A percentile compares a stretch with the other conserved stretches of the same genome.
Conservation (phyloP, 441 rosid genomes). For the Erodium moschatum region DNA sequence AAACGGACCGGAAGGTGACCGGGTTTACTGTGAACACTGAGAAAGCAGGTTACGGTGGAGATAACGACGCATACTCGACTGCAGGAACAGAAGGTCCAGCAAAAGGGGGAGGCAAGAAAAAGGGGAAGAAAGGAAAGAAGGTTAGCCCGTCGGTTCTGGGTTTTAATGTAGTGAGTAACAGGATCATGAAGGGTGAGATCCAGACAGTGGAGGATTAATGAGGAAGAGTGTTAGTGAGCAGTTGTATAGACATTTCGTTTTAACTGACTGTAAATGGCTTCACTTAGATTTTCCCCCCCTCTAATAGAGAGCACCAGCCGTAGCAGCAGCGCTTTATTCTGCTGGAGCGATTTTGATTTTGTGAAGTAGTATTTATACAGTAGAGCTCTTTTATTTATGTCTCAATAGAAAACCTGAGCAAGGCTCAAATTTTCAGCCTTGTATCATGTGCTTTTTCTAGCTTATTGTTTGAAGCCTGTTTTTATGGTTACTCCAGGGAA, state of each 20-base stretch:
- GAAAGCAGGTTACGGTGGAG: slow-evolving; percentile 26
- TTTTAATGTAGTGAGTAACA: slow-evolving; percentile 86
- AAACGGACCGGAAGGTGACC: slow-evolving; percentile 36
- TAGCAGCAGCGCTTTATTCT: too few species aligned
- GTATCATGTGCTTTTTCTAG: background rate
- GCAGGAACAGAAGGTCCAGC: slow-evolving; percentile 34
- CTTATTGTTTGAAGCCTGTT: background rate
- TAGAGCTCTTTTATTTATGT: slow-evolving; percentile 14
- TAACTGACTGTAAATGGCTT: slow-evolving; percentile 28
- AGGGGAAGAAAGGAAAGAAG: slow-evolving; percentile 87
- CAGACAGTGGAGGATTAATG: slow-evolving; percentile 78
- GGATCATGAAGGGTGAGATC: slow-evolving; percentile 99
- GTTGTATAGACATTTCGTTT: slow-evolving; percentile 42
- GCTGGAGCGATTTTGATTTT: slow-evolving; percentile 41
- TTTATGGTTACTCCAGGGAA: background rate
- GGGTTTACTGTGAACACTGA: slow-evolving; percentile 32
- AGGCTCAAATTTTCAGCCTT: background rate
- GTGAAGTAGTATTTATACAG: slow-evolving; percentile 22
- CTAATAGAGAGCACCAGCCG: too few species aligned
- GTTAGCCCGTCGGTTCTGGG: slow-evolving; percentile 72
- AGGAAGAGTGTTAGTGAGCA: background rate
- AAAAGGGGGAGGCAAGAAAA: slow-evolving; percentile 72
- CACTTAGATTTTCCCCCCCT: slow-evolving; percentile 13
- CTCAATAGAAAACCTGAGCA: slow-evolving; percentile 3
- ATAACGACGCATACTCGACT: slow-evolving; percentile 19